Evolutionary conservation across 2,329 filamentous ascomycete species (phyloP), one percentile per base, ranked within the genome.

Genomic region (Penicillium olsonii): DNA sequence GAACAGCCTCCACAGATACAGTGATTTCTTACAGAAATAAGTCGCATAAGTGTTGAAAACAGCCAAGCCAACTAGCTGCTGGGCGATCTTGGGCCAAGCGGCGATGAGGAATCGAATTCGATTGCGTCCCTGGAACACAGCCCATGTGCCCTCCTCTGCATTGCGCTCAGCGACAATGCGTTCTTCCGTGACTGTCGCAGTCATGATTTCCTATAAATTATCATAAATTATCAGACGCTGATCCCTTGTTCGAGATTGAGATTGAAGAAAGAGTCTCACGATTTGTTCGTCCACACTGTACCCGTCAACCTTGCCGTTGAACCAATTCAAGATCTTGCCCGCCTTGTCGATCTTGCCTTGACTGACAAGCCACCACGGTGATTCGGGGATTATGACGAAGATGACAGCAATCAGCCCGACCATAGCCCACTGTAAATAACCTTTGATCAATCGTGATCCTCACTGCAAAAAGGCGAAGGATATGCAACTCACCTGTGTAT

Each of bases 1-100:
- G 49, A 51, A 15, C 50, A 52, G 10, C 18, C 22, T n/a, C 1
- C 12, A 19, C 5, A 2, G n/a, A 14, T 12, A 11, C 27, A 18
- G 6, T 5, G 33, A 12, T 11, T 2, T 51, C 62, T 55, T 41
- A 68, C 64, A 73, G 52, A 73, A 74, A 40, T 74, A 74, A 2
- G 69, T 69, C 1, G 68, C 69, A 37, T 70, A 72, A 0, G 67
- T 72, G 41, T 70, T 71, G 53, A 74, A 73, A 4, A 74, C 63
- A 0, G 66, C 61, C 19, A 74, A 48, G 0, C 72, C 71, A 7
- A 73, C 67, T 46, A 73, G 67, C 42, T 74, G 71, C 46, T 75
- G 71, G 0, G 68, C 64, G 22, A 73, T 62, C 49, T 73, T 73
- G 2, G 71, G 70, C 71, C 71, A 74, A 6, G 59, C 59, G 1